phyloP scores from a whole-genome alignment of 192 early-diverging fungal genomes.

The Haplosporangium gracile region DNA sequence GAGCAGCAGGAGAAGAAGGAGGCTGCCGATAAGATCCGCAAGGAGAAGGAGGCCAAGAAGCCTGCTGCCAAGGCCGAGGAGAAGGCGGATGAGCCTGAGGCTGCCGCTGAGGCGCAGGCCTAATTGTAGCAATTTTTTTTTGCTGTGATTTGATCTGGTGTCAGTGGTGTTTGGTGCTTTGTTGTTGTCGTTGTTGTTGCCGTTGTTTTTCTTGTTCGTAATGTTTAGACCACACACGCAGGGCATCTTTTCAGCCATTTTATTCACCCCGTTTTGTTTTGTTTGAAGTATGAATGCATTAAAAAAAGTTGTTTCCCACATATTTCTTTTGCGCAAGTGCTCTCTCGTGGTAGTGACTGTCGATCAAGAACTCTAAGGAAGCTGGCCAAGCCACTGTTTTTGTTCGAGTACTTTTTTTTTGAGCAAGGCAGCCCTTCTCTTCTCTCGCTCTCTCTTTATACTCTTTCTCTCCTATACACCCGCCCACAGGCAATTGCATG shows the following conservation, averaged over 20 bases:
- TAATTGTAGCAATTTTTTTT: constrained; percentile 21
- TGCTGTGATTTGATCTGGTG: not conserved
- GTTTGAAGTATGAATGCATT: constrained; percentile 12
- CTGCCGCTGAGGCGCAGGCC: constrained; percentile 22
- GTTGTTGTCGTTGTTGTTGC: not conserved
- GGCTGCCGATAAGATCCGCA: constrained; percentile 43
- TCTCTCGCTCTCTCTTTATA: not conserved
- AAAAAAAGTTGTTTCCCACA: constrained; percentile 8
- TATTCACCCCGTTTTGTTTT: not conserved
- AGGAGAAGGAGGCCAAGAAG: constrained; percentile 57
- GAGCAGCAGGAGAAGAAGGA: constrained; percentile 60
- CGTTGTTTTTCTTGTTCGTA: not conserved
- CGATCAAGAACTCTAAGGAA: not conserved
- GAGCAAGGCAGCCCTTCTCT: not conserved
- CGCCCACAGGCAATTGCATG: constrained; percentile 1
- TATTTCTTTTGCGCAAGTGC: not conserved
- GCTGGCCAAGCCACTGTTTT: not conserved
- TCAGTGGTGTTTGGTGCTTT: not conserved
- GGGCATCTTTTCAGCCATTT: not conserved
- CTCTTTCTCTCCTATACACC: not conserved
- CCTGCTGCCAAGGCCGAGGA: constrained; percentile 37
- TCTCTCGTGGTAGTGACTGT: not conserved
- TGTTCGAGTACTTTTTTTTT: constrained; percentile 8
- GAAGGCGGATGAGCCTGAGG: constrained; percentile 12
- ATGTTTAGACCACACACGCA: constrained; percentile 5